Evolutionary conservation across 495 filamentous ascomycete species (phyloP), one percentile per base, ranked within the genome.

Genomic region (Xylaria castorea): DNA sequence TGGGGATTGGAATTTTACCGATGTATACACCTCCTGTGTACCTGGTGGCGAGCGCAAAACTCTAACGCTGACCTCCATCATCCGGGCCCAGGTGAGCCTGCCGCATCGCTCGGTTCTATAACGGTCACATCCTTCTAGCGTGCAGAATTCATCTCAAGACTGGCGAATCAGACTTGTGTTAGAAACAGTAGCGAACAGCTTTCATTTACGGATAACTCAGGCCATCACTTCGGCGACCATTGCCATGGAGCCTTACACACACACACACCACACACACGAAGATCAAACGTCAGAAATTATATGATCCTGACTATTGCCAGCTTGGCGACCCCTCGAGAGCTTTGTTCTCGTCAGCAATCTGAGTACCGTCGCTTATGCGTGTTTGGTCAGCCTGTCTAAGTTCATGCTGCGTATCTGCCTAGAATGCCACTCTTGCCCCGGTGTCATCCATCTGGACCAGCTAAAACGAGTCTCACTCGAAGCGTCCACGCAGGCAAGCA

Each of bases 281-380:
- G 25, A 66, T 51, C 64, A 50, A 66, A 66, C 32, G 46, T 11
- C 46, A 9, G 25, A 30, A 38, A 40, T 14, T 36, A 66, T 36
- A 66, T 3, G 30, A 66, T n/a, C 27, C n/a, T 48, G 4, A 66
- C 40, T 50, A 16, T 27, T 30, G n/a, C 22, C 22, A 58, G 57
- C 51, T 12, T 9, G 20, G 67, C 50, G 50, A 32, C 20, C n/a
- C 67, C 57, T 62, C 18, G 8, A 62, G 9, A 25, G 55, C 68
- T 42, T 70, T 14, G 42, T 25, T 53, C n/a, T 32, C 36, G 25
- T 20, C 32, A n/a, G 2, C 18, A 58, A 27, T n/a, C 7, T 32
- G 5, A 58, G 34, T 69, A 5, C 16, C 38, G 16, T 57, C 6
- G 18, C 46, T 40, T 27, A 60, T 69, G 27, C 12, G 20, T 50